Conservation (phyloP, 192 early-diverging fungal genomes). For the Coemansia sp. region DNA sequence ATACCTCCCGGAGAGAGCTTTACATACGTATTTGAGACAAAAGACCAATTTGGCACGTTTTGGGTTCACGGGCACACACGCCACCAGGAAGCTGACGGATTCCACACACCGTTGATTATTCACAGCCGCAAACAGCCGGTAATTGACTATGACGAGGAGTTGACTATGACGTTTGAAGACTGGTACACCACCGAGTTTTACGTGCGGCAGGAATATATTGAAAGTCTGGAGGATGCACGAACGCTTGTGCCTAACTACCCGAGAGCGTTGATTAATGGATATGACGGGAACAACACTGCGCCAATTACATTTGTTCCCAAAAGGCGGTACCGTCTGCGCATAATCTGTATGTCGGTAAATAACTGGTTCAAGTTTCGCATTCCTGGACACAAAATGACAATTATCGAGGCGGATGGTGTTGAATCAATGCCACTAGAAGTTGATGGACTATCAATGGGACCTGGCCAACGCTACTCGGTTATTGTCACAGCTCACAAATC, state of each 20-base stretch:
- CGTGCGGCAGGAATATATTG: slow-evolving; percentile 35
- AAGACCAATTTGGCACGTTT: slow-evolving; percentile 64
- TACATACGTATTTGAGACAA: slow-evolving; percentile 62
- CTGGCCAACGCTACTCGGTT: slow-evolving; percentile 75
- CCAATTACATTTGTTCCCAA: slow-evolving; percentile 62
- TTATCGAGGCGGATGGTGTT: slow-evolving; percentile 78
- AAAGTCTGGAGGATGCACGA: slow-evolving; percentile 46
- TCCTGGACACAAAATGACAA: slow-evolving; percentile 68
- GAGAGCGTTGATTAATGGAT: slow-evolving; percentile 27
- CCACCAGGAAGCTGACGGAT: slow-evolving; percentile 75
- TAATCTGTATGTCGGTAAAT: slow-evolving; percentile 72
- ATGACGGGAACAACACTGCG: slow-evolving; percentile 53
- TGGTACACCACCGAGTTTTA: slow-evolving; percentile 55
- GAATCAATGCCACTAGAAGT: slow-evolving; percentile 55
- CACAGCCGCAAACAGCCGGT: slow-evolving; percentile 48
- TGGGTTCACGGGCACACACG: slow-evolving; percentile 74
- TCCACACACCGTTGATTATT: slow-evolving; percentile 69
- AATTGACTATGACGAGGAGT: slow-evolving; percentile 59
- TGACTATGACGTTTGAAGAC: slow-evolving; percentile 61
- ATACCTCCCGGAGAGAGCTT: slow-evolving; percentile 31
- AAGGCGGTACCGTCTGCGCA: slow-evolving; percentile 74
- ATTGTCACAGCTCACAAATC: slow-evolving; percentile 66
- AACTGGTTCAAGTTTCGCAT: slow-evolving; percentile 31
- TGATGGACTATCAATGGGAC: slow-evolving; percentile 13
- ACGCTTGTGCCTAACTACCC: slow-evolving; percentile 41